These are phyloP conservation scores for Boletus rufocinnamomeus DNA, from an alignment of 768 basidiomycete species.

Conservation along the genomic window DNA sequence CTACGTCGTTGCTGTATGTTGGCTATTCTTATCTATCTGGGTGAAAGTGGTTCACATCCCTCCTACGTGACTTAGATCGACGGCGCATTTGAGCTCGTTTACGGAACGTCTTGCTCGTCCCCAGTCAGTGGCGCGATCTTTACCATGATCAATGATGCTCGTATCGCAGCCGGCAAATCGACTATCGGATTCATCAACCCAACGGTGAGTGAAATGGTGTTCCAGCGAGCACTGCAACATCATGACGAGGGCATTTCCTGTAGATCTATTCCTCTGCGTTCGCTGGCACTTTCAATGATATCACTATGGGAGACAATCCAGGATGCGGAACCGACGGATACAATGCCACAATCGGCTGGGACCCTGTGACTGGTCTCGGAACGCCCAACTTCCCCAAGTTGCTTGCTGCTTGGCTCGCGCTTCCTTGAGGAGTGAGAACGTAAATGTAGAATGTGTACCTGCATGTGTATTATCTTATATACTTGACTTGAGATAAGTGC, in stretches of 20 bases:
- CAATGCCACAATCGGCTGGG: slow-evolving; percentile 28
- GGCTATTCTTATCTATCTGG: background rate
- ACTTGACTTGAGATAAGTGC: too few relatives aligned
- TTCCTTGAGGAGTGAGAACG: slow-evolving; percentile 33
- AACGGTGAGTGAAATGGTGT: slow-evolving; percentile 37
- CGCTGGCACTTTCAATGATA: slow-evolving; percentile 21
- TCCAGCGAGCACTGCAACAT: slow-evolving; percentile 3
- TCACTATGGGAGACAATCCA: slow-evolving; percentile 25
- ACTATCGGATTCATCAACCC: slow-evolving; percentile 49
- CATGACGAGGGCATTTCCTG: background rate
- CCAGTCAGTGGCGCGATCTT: slow-evolving; percentile 36
- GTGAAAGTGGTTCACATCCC: background rate
- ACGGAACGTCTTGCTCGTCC: slow-evolving; percentile 38
- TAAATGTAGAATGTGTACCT: background rate
- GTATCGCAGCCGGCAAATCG: slow-evolving; percentile 33
- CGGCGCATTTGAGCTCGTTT: slow-evolving; percentile 35
- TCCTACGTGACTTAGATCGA: slow-evolving; percentile 30
- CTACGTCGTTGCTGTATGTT: slow-evolving; percentile 25
- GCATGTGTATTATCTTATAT: too few relatives aligned
- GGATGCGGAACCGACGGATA: slow-evolving; percentile 33
- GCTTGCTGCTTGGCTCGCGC: slow-evolving; percentile 41
- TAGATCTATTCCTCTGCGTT: slow-evolving; percentile 25
- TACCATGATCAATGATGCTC: slow-evolving; percentile 41
- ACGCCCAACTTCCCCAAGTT: slow-evolving; percentile 53
- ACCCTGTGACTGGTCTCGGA: slow-evolving; percentile 39